Evolutionary conservation across 2,329 filamentous ascomycete genomes (phyloP).

Genomic region (Periconia sp.): DNA sequence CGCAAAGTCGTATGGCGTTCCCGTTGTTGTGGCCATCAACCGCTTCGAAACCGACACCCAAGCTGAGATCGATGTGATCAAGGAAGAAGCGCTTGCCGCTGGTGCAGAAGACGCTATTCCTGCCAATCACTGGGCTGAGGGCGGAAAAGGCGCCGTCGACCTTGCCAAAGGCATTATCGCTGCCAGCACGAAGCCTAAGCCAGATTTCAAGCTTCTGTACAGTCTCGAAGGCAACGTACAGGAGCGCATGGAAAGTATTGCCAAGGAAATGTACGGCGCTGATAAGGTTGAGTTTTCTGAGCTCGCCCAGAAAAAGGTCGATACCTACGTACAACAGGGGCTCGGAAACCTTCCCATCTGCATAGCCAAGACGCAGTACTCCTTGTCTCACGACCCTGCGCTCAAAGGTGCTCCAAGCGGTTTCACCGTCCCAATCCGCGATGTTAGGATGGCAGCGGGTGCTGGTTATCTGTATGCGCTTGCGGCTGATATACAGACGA

Average conservation of each 20-base stretch:
- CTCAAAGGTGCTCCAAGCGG: conserved; percentile 94
- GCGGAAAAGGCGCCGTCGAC: conserved; percentile 85
- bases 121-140: conserved; percentile 96
- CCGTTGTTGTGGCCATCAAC: conserved; percentile 96
- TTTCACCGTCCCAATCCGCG: conserved; percentile 91
- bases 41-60: conserved; percentile 92
- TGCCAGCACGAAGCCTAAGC: conserved; percentile 75
- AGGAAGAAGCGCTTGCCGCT: conserved; percentile 86
- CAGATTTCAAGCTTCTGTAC: conserved; percentile 84
- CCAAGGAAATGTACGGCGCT: conserved; percentile 92
- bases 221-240: conserved; percentile 74
- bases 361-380: conserved; percentile 98
- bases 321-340: conserved; percentile 89
- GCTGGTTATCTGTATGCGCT: conserved; percentile 82
- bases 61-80: conserved; percentile 84
- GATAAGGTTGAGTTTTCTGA: conserved; percentile 89
- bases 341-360: conserved; percentile 94
- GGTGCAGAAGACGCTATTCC: conserved; percentile 92
- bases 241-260: conserved; percentile 88
- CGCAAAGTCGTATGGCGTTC: conserved; percentile 83
- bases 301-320: conserved; percentile 92
- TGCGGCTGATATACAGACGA: conserved; percentile 97
- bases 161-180: conserved; percentile 84
- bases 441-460: conserved; percentile 91
- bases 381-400: conserved; percentile 85